A percentile compares a stretch with the other conserved stretches of the same genome.
These are phyloP conservation scores for Fusarium nisikadoi DNA, from an alignment of 2,329 filamentous ascomycete species.

Conservation along the genomic window DNA sequence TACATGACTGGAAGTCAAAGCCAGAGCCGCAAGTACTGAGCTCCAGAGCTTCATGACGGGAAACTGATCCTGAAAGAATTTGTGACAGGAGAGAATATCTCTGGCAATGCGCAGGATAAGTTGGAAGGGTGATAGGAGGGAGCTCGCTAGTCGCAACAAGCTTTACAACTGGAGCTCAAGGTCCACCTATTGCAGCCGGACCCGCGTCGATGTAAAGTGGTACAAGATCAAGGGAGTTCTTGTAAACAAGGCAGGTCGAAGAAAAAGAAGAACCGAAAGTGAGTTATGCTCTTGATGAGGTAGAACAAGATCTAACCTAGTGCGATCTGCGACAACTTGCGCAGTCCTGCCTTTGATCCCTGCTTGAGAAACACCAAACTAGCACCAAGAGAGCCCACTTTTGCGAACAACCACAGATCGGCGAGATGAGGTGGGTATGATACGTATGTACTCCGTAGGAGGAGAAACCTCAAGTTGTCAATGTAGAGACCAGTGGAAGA, in stretches of 20 bases:
- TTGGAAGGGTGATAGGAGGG: constrained; percentile 5
- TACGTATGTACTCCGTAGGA: not conserved
- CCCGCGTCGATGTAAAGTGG: constrained; percentile 4
- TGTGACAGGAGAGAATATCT: not conserved
- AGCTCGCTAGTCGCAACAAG: constrained; percentile 20
- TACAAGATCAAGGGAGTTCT: not conserved
- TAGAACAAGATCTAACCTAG: constrained; percentile 28
- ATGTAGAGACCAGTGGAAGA: constrained; percentile 11
- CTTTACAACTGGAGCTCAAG: constrained; percentile 5
- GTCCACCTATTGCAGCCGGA: constrained; percentile 4
- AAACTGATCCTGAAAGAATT: not conserved
- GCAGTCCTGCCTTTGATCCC: constrained; percentile 30
- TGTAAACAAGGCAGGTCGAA: constrained; percentile 5
- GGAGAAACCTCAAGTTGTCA: constrained; percentile 4
- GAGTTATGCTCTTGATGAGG: constrained; percentile 11
- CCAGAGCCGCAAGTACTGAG: constrained; percentile 39
- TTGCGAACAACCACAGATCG: constrained; percentile 31
- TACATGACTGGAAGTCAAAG: constrained; percentile 38
- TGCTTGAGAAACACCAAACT: constrained; percentile 27
- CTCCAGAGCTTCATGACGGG: constrained; percentile 41
- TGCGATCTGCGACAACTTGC: constrained; percentile 28
- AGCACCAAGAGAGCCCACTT: constrained; percentile 28
- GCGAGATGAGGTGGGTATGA: constrained; percentile 23
- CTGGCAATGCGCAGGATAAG: not conserved
- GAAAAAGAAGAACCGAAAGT: constrained; percentile 2